Base-by-base conservation (phyloP, 129 eudicot species). In the Erigeron canadensis region DNA sequence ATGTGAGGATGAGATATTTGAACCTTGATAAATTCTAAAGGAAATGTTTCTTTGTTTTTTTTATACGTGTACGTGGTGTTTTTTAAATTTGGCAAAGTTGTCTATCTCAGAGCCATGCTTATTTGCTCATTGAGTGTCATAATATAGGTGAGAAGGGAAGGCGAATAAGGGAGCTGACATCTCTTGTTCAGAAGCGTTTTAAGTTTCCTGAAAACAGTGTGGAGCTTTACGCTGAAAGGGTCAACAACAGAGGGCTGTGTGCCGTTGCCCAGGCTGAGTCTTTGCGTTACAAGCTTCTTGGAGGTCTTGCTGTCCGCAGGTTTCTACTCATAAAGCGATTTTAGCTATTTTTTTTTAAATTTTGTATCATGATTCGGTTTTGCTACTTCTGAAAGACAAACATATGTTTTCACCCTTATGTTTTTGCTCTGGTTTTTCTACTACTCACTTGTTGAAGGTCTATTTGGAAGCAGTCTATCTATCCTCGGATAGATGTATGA, bases 171-270 rank as follows among this genome's bases (percentile, higher is more conserved):
- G 95, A 88, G 69, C 55, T 88, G 79, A 88, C 95, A 18, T 85
- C 95, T 5, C 81, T 85, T 68, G 95, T 88, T 66, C 95, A 88
- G 78, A 86, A 86, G 69, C 77, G 88, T 16, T 86, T 86, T 40
- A 81, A 86, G 82, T 86, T 86, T 63, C 87, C 86, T 28, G 88
- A 88, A 67, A 80, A 82, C 80, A 82, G 84, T 5, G 90, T 87
- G 40, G 95, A 87, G 69, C 81, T 87, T 11, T 87, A 84, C 74
- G 90, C 95, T 18, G 90, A 88, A 81, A 79, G 81, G 64, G 95
- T 88, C 16, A 85, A 83, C 86, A 88, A 88, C 86, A 88, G 95
- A 83, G 95, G 95, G 3, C 84, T 85, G 5, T 85, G 95, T 45
- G 91, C 91, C 50, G 76, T 77, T 77, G 91, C 91, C 42, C 91